Evolutionary conservation across 2,329 filamentous ascomycete genomes (phyloP).

Genomic region (Pseudogymnoascus destructans): DNA sequence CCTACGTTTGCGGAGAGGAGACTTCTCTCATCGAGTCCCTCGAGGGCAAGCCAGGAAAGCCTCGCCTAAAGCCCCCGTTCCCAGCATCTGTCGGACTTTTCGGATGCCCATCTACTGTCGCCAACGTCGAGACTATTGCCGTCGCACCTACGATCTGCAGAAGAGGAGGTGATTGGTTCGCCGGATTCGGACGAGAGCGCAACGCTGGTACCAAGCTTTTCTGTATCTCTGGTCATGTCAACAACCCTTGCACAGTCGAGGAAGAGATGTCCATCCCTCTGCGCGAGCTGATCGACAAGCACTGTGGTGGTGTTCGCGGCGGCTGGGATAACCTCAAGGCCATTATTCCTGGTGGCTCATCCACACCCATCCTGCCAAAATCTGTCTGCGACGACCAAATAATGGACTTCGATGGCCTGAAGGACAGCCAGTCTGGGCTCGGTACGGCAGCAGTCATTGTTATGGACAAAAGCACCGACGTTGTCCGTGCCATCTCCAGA

Average conservation of each 20-base stretch:
- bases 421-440: constrained; percentile 94
- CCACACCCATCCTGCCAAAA: constrained; percentile 90
- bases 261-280: constrained; percentile 99
- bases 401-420: constrained; percentile 98
- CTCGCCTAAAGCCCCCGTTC: constrained; percentile 96
- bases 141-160: constrained; percentile 93
- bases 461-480: constrained; percentile 96
- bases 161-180: constrained; percentile 87
- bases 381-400: constrained; percentile 82
- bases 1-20: constrained; percentile 97
- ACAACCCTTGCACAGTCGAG: constrained; percentile 95
- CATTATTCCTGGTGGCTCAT: constrained; percentile 90
- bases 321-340: constrained; percentile 97
- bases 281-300: constrained; percentile 90
- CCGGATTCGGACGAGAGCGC: constrained; percentile 82
- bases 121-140: constrained; percentile 94
- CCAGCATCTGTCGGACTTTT: constrained; percentile 94
- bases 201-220: constrained; percentile 97
- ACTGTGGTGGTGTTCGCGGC: constrained; percentile 91
- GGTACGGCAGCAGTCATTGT: constrained; percentile 97
- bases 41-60: constrained; percentile 97
- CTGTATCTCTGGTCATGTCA: constrained; percentile 97
- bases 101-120: constrained; percentile 93
- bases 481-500: constrained; percentile 85
- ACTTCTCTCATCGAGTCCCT: constrained; percentile 96